Evolutionary conservation across 1,284 basidiomycete genomes (phyloP), one percentile per base, ranked within the genome.

Genomic region (Bjerkandera adusta): DNA sequence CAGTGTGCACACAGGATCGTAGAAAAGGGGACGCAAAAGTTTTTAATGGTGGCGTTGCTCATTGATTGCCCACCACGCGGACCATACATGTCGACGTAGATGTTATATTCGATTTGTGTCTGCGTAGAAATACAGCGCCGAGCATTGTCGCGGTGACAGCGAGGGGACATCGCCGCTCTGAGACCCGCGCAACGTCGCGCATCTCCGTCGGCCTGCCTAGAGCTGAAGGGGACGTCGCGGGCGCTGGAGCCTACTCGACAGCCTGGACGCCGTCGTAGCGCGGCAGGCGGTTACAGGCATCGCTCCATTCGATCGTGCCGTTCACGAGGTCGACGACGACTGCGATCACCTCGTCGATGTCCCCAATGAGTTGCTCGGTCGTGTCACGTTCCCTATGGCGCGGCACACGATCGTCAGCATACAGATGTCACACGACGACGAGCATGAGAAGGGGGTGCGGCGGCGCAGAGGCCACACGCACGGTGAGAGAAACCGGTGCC

Each of bases 251-350:
- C 50, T 55, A 72, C 34, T 83, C 82, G 43, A 92, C 72, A 20
- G 88, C 92, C 70, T 98, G 96, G 47, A 92, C 88, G 46, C 94
- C 94, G 60, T 89, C 89, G 69, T 97, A 98, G 16, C 75, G 79
- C 26, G 87, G 81, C 59, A 98, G 70, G 47, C 79, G 72, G 57
- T 72, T 63, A 64, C 82, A 85, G 3, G 93, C 96, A 54, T 82
- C 83, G 13, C 74, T 63, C 95, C 95, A 98, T 54, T 82, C 77
- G 46, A 90, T 73, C 13, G 65, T 74, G 35, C 89, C 90, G 56
- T 84, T 71, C 26, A 89, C 85, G 45, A 95, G 77, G 35, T 86
- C 84, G 40, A 77, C 80, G 53, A 97, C 85, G 42, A 89, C 82
- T 40, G 72, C 72, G 58, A 97, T 85, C 47, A 98, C 96, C 44